Evolutionary conservation across 352 stramenopile species (phyloP).

Genomic region (Globisporangium irregulare): DNA sequence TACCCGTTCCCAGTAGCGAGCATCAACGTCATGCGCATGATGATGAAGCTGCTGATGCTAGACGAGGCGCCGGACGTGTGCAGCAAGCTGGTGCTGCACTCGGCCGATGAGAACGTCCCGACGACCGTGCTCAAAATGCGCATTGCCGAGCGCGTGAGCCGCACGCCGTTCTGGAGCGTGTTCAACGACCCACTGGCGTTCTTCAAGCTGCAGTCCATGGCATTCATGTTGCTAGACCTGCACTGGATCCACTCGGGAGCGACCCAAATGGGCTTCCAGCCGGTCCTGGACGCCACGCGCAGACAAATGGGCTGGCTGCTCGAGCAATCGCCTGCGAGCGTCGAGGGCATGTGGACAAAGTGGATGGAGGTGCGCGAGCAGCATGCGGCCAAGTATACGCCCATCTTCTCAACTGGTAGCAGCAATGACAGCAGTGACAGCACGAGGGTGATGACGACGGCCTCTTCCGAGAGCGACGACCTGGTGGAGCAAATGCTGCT

Average conservation of each 20-base stretch:
- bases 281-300: slow-evolving; percentile 70
- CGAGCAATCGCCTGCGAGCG: slow-evolving; percentile 61
- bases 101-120: slow-evolving; percentile 26
- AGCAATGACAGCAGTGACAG: neutral
- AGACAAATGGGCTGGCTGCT: slow-evolving; percentile 81
- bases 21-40: slow-evolving; percentile 87
- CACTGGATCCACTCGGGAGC: slow-evolving; percentile 79
- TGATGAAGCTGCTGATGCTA: slow-evolving; percentile 81
- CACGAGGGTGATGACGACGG: neutral
- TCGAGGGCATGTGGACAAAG: slow-evolving; percentile 84
- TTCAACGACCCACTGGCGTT: slow-evolving; percentile 72
- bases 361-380: slow-evolving; percentile 82
- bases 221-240: slow-evolving; percentile 82
- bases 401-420: slow-evolving; percentile 18
- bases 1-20: slow-evolving; percentile 82
- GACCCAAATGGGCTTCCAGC: slow-evolving; percentile 84
- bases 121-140: slow-evolving; percentile 69
- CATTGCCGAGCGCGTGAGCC: slow-evolving; percentile 74
- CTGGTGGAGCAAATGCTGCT: slow-evolving; percentile 18
- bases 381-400: slow-evolving; percentile 56
- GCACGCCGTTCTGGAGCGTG: slow-evolving; percentile 77
- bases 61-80: slow-evolving; percentile 64
- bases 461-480: slow-evolving; percentile 14
- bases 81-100: slow-evolving; percentile 73
- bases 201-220: slow-evolving; percentile 78